Evolutionary conservation across 192 early-diverging fungal species (phyloP), one percentile per base, ranked within the genome.

Genomic region (Backusella parvicylindrica): DNA sequence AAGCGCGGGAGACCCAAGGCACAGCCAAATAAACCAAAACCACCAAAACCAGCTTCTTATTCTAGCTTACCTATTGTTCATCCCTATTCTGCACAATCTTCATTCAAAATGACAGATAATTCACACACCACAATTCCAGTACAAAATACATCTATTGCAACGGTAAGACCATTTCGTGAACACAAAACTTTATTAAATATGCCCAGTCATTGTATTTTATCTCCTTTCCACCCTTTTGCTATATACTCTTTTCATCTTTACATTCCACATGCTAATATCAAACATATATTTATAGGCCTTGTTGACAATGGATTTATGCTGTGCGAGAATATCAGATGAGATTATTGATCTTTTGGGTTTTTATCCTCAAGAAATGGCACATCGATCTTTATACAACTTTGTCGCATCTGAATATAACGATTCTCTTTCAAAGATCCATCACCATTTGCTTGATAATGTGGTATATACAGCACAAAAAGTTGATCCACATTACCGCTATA

Each of bases 1-100:
- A 92, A 91, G 71, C 84, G 95, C 68, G 95, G 95, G 16, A 86
- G 95, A 3, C 95, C 95, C 49, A 91, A 90, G 75, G 78, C 89
- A 63, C 86, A 89, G n/a, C 32, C 30, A 23, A 68, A 32, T 4
- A 35, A 36, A 37, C n/a, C 30, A 21, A 35, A 23, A 8, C 66
- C 66, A 23, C 30, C 66, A 35, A 68, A 68, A 21, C 36, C 66
- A 18, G 6, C n/a, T 38, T 1, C 36, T 11, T 13, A 37, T n/a
- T 26, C 33, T 36, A 37, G 66, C 1, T 13, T 35, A 26, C 66
- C 64, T 60, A 60, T 60, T 28, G 12, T 60, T 26, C 53, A 60
- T 26, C 53, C 53, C 28, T 26, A 60, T 60, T 60, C 53, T 26
- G 53, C 53, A 12, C 53, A 60, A 28, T 68, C 66, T 23, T 68